A percentile compares a stretch with the other conserved stretches of the same genome.
These are phyloP conservation scores for Bothriochloa decipiens DNA, from an alignment of 176 grass and related monocot species.

Conservation along the genomic window DNA sequence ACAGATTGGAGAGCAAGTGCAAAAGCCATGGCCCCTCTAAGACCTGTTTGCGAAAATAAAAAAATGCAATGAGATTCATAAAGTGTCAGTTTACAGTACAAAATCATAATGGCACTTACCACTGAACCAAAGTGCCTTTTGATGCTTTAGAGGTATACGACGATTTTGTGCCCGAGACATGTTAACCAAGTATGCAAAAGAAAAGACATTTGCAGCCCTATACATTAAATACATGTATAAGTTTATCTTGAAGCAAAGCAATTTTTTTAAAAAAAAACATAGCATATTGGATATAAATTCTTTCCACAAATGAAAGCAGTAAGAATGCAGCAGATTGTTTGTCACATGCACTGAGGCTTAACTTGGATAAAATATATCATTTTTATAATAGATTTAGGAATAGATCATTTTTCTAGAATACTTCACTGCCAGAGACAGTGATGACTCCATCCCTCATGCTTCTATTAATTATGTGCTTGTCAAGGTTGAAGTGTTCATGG, in stretches of 20 bases:
- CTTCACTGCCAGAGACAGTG: background rate
- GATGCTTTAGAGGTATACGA: slow-evolving; percentile 90
- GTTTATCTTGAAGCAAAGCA: background rate
- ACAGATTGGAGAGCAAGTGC: slow-evolving; percentile 98
- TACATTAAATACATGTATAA: slow-evolving; percentile 25
- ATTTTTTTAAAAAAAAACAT: background rate
- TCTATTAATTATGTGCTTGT: background rate
- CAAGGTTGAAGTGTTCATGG: background rate
- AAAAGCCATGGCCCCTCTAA: slow-evolving; percentile 99
- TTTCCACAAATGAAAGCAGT: background rate
- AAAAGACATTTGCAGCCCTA: slow-evolving; percentile 93
- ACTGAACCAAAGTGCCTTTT: slow-evolving; percentile 99
- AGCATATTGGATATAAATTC: slow-evolving; percentile 16
- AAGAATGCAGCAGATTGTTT: slow-evolving; percentile 15
- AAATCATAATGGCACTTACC: slow-evolving; percentile 57
- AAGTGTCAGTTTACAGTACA: background rate
- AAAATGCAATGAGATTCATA: background rate
- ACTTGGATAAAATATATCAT: background rate
- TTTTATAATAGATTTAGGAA: background rate
- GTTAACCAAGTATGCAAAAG: slow-evolving; percentile 94
- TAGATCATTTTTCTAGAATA: background rate
- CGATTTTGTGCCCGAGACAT: slow-evolving; percentile 74
- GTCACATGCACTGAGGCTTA: slow-evolving; percentile 21
- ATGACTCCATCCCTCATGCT: background rate
- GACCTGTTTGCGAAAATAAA: slow-evolving; percentile 62